These are phyloP conservation scores for Peronospora farinosa DNA, from an alignment of 352 stramenopile species.

Conservation along the genomic window DNA sequence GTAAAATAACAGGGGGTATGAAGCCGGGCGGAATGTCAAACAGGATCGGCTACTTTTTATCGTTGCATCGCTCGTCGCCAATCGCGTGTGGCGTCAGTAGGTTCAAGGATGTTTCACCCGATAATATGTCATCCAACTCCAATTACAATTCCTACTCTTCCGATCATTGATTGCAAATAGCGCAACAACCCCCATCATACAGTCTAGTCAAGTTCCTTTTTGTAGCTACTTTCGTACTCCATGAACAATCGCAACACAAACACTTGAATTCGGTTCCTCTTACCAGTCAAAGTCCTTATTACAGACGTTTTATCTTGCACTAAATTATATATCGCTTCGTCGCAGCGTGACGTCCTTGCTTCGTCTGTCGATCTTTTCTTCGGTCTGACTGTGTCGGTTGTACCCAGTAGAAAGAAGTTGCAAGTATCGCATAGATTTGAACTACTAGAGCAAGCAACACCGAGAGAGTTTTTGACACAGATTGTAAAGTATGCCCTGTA, in stretches of 20 bases:
- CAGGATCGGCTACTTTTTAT: conserved; percentile 11
- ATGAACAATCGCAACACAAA: conserved; percentile 4
- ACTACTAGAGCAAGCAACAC: conserved; percentile 6
- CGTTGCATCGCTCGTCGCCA: conserved; percentile 11
- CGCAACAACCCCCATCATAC: no score
- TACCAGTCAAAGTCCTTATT: neutral
- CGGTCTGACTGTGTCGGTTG: conserved; percentile 4
- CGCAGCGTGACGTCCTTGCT: conserved; percentile 3
- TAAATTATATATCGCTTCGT: conserved; percentile 10
- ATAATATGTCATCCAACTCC: neutral
- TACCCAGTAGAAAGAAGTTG: conserved; percentile 14
- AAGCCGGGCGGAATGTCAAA: conserved; percentile 11
- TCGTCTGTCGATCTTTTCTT: conserved; percentile 15
- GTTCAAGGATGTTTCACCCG: conserved; percentile 2
- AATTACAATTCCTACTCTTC: conserved; percentile 14
- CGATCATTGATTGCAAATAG: neutral
- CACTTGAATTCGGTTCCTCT: neutral
- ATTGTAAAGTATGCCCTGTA: conserved; percentile 16
- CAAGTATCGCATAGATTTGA: conserved; percentile 3
- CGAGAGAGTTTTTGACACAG: neutral
- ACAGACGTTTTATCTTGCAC: neutral
- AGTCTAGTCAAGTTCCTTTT: no score
- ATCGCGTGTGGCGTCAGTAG: conserved; percentile 16
- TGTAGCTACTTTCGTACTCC: neutral
- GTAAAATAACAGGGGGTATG: neutral